Percentiles rank a stretch among this genome's conserved stretches.
phyloP scores from a whole-genome alignment of 2,329 filamentous ascomycete species.

The Colletotrichum sp. region DNA sequence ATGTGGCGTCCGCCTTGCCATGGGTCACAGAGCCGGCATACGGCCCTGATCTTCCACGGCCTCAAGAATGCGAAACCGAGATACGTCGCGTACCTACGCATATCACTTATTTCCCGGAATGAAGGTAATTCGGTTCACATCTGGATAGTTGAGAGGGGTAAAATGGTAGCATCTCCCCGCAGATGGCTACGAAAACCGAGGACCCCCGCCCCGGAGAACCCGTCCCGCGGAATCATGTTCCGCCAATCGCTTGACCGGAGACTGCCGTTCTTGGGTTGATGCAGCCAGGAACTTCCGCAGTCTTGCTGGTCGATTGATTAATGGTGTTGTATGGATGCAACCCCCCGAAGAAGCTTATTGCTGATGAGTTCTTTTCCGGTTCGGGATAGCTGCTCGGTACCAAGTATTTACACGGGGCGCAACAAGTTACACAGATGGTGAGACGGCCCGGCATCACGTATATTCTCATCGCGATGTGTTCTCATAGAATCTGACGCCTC shows the following conservation, averaged over 20 bases:
- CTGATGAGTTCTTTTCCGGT: not conserved
- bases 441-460: not conserved
- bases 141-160: not conserved
- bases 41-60: not conserved
- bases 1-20: not conserved
- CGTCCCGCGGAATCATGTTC: not conserved
- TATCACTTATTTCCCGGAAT: not conserved
- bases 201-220: not conserved
- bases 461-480: not conserved
- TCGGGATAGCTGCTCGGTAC: not conserved
- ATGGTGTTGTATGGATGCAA: not conserved
- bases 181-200: not conserved
- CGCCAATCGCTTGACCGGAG: constrained; percentile 5
- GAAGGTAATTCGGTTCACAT: not conserved
- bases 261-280: not conserved
- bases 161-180: not conserved
- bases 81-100: not conserved
- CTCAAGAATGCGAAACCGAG: not conserved
- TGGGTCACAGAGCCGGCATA: not conserved
- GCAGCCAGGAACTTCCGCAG: not conserved
- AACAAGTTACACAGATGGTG: not conserved
- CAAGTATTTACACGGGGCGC: too few relatives aligned
- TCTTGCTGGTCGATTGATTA: not conserved
- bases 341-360: not conserved
- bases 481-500: not conserved